phyloP scores from a whole-genome alignment of 2,329 filamentous ascomycete species.

The Colletotrichum shisoi region DNA sequence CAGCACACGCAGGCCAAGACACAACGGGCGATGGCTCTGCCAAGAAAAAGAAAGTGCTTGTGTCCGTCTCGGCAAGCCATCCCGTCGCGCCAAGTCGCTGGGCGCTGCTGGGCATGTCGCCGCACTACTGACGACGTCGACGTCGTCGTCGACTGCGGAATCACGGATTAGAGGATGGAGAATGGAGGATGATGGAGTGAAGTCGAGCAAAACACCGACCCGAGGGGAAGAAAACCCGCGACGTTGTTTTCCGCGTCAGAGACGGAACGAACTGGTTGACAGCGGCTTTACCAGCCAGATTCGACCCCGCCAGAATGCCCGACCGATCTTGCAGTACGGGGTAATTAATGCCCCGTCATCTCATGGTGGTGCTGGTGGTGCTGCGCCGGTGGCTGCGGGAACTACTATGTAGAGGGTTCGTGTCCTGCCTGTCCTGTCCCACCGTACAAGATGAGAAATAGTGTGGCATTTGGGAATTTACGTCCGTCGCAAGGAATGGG shows the following conservation, averaged over 20 bases:
- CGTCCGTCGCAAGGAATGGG: background rate
- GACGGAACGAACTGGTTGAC: constrained; percentile 34
- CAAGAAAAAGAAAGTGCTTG: constrained; percentile 40
- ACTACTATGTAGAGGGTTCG: background rate
- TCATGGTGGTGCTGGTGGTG: no score
- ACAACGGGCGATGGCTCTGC: constrained; percentile 32
- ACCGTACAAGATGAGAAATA: constrained; percentile 22
- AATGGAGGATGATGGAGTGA: background rate
- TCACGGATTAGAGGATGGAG: no score
- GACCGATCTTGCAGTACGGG: constrained; percentile 9
- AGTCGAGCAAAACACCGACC: background rate
- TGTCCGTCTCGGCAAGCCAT: constrained; percentile 37
- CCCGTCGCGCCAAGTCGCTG: constrained; percentile 37
- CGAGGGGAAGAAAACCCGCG: background rate
- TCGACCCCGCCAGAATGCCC: constrained; percentile 4
- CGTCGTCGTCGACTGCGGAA: constrained; percentile 13
- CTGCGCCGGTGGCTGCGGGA: background rate
- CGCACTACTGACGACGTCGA: constrained; percentile 28
- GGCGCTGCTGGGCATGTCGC: constrained; percentile 38
- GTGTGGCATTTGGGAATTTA: no score
- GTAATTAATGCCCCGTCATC: background rate
- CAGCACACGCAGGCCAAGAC: constrained; percentile 32
- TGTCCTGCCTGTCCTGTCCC: constrained; percentile 4
- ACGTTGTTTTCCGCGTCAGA: constrained; percentile 7
- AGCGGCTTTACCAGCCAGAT: constrained; percentile 17